These are phyloP conservation scores for Floccularia luteovirens DNA, from an alignment of 768 basidiomycete genomes.

Conservation along the genomic window DNA sequence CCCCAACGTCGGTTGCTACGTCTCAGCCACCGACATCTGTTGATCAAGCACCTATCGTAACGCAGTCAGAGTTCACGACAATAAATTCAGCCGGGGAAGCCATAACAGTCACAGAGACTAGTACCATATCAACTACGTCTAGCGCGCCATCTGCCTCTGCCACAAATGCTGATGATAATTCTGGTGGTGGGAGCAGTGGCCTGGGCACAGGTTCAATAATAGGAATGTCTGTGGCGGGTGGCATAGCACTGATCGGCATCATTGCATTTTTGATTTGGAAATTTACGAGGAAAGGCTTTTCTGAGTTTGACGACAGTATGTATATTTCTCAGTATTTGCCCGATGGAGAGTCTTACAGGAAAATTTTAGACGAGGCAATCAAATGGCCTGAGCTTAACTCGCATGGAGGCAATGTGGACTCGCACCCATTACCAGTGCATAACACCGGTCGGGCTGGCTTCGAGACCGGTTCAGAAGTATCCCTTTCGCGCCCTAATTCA, in stretches of 20 bases:
- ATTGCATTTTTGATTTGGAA: slow-evolving; percentile 81
- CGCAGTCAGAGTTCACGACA: no score
- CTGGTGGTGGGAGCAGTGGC: slow-evolving; percentile 28
- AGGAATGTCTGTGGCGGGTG: slow-evolving; percentile 77
- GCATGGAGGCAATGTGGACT: slow-evolving; percentile 40
- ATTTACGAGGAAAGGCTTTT: slow-evolving; percentile 70
- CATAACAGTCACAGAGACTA: slow-evolving; percentile 4
- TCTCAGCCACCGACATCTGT: no score
- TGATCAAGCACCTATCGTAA: no score
- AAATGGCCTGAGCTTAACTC: slow-evolving; percentile 87
- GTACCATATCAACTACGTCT: slow-evolving; percentile 8
- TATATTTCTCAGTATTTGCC: slow-evolving; percentile 13
- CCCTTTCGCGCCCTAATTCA: slow-evolving; percentile 46
- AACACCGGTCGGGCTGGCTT: slow-evolving; percentile 69
- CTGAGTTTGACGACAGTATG: slow-evolving; percentile 76
- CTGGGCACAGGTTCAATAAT: slow-evolving; percentile 67
- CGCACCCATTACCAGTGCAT: slow-evolving; percentile 60
- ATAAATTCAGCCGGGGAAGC: background rate
- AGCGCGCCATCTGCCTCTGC: slow-evolving; percentile 13
- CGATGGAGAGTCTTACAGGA: background rate
- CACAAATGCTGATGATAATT: slow-evolving; percentile 6
- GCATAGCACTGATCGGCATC: slow-evolving; percentile 65
- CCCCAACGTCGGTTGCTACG: no score
- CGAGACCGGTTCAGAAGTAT: slow-evolving; percentile 55
- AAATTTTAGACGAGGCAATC: slow-evolving; percentile 65